Percentiles rank a stretch among this genome's conserved stretches.
Evolutionary conservation across 257 asterid genomes (phyloP).

Genomic region (Nemophila menziesii): DNA sequence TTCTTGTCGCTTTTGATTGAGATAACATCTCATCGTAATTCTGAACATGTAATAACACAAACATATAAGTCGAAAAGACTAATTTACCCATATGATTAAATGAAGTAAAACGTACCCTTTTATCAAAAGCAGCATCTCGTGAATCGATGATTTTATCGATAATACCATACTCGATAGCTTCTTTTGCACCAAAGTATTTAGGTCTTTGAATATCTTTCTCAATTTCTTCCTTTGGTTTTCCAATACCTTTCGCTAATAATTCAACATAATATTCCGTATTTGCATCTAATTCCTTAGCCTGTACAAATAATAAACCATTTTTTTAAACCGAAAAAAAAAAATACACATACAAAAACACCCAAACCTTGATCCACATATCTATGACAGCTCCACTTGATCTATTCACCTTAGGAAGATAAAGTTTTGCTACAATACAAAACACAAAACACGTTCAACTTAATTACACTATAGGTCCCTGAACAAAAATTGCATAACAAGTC

Average conservation of each 20-base stretch:
- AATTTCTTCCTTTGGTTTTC: slow-evolving; percentile 76
- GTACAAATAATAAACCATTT: slow-evolving; percentile 8
- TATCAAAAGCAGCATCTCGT: slow-evolving; percentile 51
- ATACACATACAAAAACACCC: not conserved
- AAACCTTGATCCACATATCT: slow-evolving; percentile 94
- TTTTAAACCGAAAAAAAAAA: not conserved
- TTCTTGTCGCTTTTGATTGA: slow-evolving; percentile 55
- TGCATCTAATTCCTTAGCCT: slow-evolving; percentile 83
- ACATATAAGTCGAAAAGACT: not conserved
- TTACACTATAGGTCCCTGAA: not conserved
- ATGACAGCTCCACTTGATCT: slow-evolving; percentile 66
- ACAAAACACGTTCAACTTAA: slow-evolving; percentile 4
- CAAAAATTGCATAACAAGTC: too few relatives aligned
- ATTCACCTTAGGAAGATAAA: slow-evolving; percentile 71
- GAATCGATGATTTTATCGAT: slow-evolving; percentile 73
- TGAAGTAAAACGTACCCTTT: slow-evolving; percentile 35
- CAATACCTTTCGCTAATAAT: slow-evolving; percentile 64
- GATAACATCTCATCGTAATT: slow-evolving; percentile 60
- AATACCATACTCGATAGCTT: slow-evolving; percentile 78
- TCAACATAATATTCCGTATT: slow-evolving; percentile 58
- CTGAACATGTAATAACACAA: slow-evolving; percentile 24
- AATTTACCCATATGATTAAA: not conserved
- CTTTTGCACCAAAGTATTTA: slow-evolving; percentile 57
- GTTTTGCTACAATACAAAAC: slow-evolving; percentile 57
- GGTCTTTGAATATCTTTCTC: slow-evolving; percentile 64